These are phyloP conservation scores for Blastomyces gilchristii DNA, from an alignment of 2,329 filamentous ascomycete genomes.

Conservation along the genomic window DNA sequence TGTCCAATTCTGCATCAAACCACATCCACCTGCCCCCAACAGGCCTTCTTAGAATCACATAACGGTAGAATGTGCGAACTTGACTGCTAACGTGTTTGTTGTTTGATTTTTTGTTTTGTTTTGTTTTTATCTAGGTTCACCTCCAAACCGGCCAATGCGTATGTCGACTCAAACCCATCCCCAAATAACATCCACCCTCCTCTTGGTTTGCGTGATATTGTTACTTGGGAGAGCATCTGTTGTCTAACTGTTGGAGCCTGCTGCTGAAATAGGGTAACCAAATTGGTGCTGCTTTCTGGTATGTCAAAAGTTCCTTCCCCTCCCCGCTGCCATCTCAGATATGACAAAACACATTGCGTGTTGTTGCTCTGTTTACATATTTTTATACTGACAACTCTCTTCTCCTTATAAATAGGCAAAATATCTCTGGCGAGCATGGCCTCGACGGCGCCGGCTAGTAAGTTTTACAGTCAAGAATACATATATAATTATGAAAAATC, in stretches of 20 bases:
- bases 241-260: slow-evolving; percentile 24
- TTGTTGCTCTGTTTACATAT: slow-evolving; percentile 9
- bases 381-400: slow-evolving; percentile 30
- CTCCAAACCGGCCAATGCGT: slow-evolving; percentile 99
- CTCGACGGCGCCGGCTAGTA: slow-evolving; percentile 96
- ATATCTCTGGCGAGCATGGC: slow-evolving; percentile 82
- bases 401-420: slow-evolving; percentile 48
- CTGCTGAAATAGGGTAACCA: slow-evolving; percentile 76
- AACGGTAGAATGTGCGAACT: background rate
- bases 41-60: slow-evolving; percentile 18
- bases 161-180: slow-evolving; percentile 38
- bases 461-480: slow-evolving; percentile 33
- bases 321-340: background rate
- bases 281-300: slow-evolving; percentile 99
- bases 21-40: slow-evolving; percentile 4
- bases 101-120: slow-evolving; percentile 36
- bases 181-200: background rate
- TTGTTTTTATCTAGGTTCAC: slow-evolving; percentile 63
- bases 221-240: slow-evolving; percentile 9
- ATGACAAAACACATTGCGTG: background rate
- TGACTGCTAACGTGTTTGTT: slow-evolving; percentile 11
- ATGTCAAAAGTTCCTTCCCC: slow-evolving; percentile 29
- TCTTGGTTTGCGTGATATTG: background rate
- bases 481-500: background rate
- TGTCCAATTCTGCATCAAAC: background rate